These are phyloP conservation scores for Melaleuca alternifolia DNA, from an alignment of 345 rosid species.

Conservation along the genomic window DNA sequence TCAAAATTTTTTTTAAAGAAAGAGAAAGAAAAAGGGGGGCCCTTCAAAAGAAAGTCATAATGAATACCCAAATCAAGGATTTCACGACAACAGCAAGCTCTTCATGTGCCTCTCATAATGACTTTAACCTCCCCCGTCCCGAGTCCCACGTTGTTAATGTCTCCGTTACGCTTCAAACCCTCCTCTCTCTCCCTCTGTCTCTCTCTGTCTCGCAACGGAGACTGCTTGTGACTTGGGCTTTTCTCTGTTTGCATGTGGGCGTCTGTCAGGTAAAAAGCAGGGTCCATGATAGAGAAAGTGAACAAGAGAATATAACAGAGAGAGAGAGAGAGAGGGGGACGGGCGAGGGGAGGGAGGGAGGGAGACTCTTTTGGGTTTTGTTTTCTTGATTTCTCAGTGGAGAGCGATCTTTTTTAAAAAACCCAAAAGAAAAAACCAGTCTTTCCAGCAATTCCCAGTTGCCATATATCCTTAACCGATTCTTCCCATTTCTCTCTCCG, in stretches of 20 bases:
- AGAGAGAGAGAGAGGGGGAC: background rate
- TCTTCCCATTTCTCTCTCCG: background rate
- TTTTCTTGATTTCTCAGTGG: background rate
- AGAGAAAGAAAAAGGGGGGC: background rate
- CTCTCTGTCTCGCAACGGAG: background rate
- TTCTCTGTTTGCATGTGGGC: background rate
- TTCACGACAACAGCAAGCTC: background rate
- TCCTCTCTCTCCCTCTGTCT: background rate
- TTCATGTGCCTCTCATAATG: background rate
- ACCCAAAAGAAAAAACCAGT: background rate
- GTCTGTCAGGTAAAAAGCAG: background rate
- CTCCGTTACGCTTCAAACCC: background rate
- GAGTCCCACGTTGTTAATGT: background rate
- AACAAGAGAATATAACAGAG: background rate
- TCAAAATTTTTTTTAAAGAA: too few relatives aligned
- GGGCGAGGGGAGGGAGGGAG: background rate
- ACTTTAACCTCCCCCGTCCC: background rate
- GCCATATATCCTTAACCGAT: background rate
- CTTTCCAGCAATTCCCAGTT: slow-evolving; percentile 31
- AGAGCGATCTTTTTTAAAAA: slow-evolving; percentile 4
- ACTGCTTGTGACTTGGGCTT: background rate
- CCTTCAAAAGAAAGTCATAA: background rate
- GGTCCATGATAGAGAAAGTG: background rate
- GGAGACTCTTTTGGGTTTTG: background rate
- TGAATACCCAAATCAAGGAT: background rate